A percentile compares a stretch with the other conserved stretches of the same genome.
These are phyloP conservation scores for Leptographium wingfieldii DNA, from an alignment of 2,329 filamentous ascomycete genomes.

Conservation along the genomic window DNA sequence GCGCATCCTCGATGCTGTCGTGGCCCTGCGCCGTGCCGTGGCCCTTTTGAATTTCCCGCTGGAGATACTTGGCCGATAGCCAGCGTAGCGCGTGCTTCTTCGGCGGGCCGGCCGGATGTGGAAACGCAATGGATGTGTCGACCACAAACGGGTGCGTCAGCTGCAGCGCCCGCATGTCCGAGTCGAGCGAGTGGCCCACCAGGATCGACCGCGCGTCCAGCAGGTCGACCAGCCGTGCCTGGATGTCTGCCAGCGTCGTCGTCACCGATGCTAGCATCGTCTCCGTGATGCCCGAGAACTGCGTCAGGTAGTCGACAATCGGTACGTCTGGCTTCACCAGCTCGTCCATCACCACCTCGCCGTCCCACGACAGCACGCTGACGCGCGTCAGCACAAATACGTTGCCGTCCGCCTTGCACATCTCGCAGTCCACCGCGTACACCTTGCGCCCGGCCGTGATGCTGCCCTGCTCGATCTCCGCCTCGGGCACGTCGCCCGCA, in stretches of 20 bases:
- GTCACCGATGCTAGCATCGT: conserved; percentile 72
- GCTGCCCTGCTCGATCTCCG: conserved; percentile 65
- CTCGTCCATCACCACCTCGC: conserved; percentile 70
- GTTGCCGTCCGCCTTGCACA: conserved; percentile 78
- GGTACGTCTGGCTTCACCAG: conserved; percentile 80
- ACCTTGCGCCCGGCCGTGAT: conserved; percentile 70
- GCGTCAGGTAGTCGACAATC: conserved; percentile 88
- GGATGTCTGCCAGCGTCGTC: conserved; percentile 73
- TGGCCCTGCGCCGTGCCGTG: conserved; percentile 57
- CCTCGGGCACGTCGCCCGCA: conserved; percentile 55
- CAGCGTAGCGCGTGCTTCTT: conserved; percentile 86
- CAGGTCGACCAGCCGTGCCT: conserved; percentile 59
- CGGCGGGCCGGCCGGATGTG: conserved; percentile 78
- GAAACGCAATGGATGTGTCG: conserved; percentile 82
- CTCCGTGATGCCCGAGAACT: conserved; percentile 83
- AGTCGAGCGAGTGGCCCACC: conserved; percentile 70
- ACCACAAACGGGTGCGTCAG: conserved; percentile 87
- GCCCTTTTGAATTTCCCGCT: conserved; percentile 76
- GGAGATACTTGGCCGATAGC: conserved; percentile 74
- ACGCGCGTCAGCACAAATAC: conserved; percentile 79
- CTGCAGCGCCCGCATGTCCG: conserved; percentile 71
- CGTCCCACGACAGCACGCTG: conserved; percentile 78
- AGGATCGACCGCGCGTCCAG: conserved; percentile 62
- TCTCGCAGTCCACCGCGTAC: conserved; percentile 86
- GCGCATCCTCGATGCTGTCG: conserved; percentile 85